Evolutionary conservation across 495 filamentous ascomycete species (phyloP).

Genomic region (Corynascus novoguineensis): DNA sequence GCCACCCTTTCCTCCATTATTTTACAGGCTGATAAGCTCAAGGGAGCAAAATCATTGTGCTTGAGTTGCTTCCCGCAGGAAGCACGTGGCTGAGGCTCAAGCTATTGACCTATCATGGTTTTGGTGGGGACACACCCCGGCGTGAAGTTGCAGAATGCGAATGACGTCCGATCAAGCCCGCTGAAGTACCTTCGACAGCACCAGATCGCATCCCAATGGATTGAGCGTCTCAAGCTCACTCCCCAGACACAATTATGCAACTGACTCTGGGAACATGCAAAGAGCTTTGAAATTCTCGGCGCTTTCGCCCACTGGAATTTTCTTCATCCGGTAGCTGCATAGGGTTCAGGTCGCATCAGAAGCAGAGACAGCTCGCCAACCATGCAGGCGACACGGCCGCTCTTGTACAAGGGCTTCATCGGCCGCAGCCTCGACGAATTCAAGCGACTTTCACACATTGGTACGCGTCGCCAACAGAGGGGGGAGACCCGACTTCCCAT

Average conservation of each 20-base stretch:
- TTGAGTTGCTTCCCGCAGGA: neutral
- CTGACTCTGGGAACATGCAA: constrained; percentile 10
- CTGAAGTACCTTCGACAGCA: neutral
- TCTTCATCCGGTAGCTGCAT: neutral
- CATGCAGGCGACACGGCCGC: constrained; percentile 40
- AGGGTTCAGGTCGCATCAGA: neutral
- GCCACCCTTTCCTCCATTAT: no score
- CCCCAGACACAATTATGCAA: neutral
- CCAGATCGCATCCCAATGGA: neutral
- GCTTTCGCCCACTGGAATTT: constrained; percentile 9
- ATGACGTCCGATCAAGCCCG: constrained; percentile 10
- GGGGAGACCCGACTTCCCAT: neutral
- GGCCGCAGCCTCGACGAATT: constrained; percentile 44
- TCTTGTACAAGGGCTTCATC: constrained; percentile 40
- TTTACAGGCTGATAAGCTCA: no score
- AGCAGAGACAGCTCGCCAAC: constrained; percentile 12
- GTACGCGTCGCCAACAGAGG: constrained; percentile 20
- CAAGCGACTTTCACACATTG: constrained; percentile 41
- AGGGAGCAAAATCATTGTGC: no score
- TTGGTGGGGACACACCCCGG: constrained; percentile 2
- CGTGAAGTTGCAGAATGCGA: neutral
- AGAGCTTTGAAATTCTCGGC: constrained; percentile 16
- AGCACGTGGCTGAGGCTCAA: neutral
- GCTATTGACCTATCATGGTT: neutral
- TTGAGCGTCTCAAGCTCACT: constrained; percentile 4